Evolutionary conservation across 2,329 filamentous ascomycete species (phyloP).

Genomic region (Cyphellophora attinorum): DNA sequence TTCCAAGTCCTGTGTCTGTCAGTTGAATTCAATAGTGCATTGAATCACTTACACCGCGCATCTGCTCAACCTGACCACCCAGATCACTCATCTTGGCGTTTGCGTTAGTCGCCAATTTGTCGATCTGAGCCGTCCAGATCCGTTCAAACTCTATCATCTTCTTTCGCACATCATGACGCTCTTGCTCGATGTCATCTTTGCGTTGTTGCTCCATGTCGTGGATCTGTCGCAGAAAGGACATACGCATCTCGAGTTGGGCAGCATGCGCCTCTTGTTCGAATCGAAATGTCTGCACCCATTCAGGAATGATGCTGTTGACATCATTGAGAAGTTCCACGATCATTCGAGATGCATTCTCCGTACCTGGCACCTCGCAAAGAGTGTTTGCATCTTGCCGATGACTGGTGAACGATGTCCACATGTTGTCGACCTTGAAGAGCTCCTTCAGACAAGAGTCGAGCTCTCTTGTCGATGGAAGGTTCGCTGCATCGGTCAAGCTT

Average conservation of each 20-base stretch:
- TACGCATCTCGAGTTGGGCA: background rate
- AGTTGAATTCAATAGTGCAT: too few species aligned
- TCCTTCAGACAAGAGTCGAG: background rate
- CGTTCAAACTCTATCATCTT: background rate
- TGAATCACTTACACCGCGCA: background rate
- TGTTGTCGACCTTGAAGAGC: slow-evolving; percentile 2
- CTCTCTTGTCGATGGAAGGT: too few species aligned
- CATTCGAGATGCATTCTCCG: background rate
- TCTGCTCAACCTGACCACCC: background rate
- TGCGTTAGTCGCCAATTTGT: background rate
- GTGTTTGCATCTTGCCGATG: slow-evolving; percentile 4
- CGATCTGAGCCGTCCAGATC: background rate
- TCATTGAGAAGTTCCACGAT: slow-evolving; percentile 1
- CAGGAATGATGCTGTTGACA: background rate
- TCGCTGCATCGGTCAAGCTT: background rate
- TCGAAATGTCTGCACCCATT: background rate
- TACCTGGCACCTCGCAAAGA: slow-evolving; percentile 1
- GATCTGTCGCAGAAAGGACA: background rate
- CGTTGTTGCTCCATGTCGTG: background rate
- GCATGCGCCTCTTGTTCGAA: background rate
- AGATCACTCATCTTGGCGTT: background rate
- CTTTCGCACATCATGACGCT: background rate
- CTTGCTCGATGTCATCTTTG: background rate
- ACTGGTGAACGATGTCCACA: slow-evolving; percentile 3
- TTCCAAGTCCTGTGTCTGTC: too few species aligned